Conservation (phyloP, 1,139 yeast genomes). For the Arxiozyma telluris region DNA sequence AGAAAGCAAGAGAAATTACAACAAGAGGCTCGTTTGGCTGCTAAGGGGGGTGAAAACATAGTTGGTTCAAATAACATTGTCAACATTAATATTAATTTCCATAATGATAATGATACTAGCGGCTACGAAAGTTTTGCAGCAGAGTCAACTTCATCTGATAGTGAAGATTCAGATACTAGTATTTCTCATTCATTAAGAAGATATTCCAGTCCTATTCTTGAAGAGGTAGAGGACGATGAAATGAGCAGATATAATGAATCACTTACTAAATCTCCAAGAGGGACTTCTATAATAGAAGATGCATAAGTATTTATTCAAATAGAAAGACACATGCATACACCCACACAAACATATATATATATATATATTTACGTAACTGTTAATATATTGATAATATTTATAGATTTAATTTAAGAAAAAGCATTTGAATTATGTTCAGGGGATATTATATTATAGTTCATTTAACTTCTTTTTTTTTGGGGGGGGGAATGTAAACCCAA, state of each 20-base stretch:
- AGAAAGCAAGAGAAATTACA: slow-evolving; percentile 5
- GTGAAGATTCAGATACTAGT: slow-evolving; percentile 1
- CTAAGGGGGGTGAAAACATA: not conserved
- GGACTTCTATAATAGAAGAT: slow-evolving; percentile 23
- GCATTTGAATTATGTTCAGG: no score
- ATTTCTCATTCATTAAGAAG: slow-evolving; percentile 4
- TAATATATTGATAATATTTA: not conserved
- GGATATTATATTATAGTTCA: not conserved
- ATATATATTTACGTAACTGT: not conserved
- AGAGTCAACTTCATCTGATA: not conserved
- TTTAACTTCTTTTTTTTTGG: no score
- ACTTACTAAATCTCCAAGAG: slow-evolving; percentile 16
- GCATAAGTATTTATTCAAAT: slow-evolving; percentile 3
- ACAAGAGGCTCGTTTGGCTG: slow-evolving; percentile 2
- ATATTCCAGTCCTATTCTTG: slow-evolving; percentile 18
- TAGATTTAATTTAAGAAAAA: no score
- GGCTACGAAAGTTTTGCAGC: not conserved
- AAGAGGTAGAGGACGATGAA: slow-evolving; percentile 29
- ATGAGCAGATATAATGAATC: slow-evolving; percentile 19
- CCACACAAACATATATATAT: not conserved
- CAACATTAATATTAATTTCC: not conserved
- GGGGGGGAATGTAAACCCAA: no score
- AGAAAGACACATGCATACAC: not conserved
- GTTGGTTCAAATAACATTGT: not conserved
- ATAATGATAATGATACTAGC: not conserved